Evolutionary conservation across 768 basidiomycete species (phyloP), one percentile per base, ranked within the genome.

Genomic region (Boletus sp.): DNA sequence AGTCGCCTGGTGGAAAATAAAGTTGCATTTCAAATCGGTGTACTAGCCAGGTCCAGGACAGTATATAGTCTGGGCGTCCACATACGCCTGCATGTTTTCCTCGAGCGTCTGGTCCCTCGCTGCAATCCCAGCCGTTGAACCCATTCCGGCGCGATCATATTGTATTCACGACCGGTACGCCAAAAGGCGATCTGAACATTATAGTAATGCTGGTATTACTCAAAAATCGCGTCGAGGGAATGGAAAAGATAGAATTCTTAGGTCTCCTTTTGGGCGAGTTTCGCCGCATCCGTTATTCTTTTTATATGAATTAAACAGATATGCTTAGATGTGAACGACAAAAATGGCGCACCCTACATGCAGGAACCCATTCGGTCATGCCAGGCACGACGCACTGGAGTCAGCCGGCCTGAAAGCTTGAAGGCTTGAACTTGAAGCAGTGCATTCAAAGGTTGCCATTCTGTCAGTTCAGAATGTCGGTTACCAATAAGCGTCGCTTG

Each of bases 231-330:
- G 18, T 52, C 58, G 20, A 60, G 58, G 7, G 2, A 37, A 15
- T 28, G 48, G 36, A 55, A 54, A 17, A 54, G 56, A 12, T 58
- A 47, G 5, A 51, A 33, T 60, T 61, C 46, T 48, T 49, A 5
- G 40, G 58, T 37, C 14, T 47, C 30, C 29, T 50, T 7, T 29
- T 20, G 5, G 40, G 48, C 3, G 49, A 47, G 30, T 28, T 44
- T 15, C 32, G 53, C 46, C 46, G n/a, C n/a, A 52, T 7, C 20
- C 40, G 6, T 41, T 40, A 5, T 24, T 48, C 46, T 42, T 41
- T 24, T 48, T 17, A n/a, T 6, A 47, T 2, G 7, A 40, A 12
- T 55, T 17, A 42, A 32, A 20, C 4, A 20, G 15, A 17, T 0
- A 33, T 8, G 20, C 17, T n/a, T n/a, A n/a, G 20, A 33, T 12